Percentiles rank a stretch among this genome's conserved stretches.
These are phyloP conservation scores for Entomortierella chlamydospora DNA, from an alignment of 192 early-diverging fungal genomes.

Conservation along the genomic window DNA sequence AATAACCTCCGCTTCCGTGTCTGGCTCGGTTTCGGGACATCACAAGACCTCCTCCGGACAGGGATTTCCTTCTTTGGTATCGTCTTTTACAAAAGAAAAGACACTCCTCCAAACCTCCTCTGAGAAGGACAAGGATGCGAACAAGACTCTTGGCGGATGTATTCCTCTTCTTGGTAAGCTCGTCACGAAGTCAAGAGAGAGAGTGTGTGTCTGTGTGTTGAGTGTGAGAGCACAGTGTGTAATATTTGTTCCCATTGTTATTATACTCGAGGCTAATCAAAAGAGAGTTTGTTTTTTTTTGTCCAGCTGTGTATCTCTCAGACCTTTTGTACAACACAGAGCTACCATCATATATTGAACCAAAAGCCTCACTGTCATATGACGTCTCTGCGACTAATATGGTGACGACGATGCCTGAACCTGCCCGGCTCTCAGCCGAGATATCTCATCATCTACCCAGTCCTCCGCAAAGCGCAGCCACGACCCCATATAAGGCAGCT, in stretches of 20 bases:
- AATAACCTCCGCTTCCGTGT: not conserved
- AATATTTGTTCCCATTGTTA: no score
- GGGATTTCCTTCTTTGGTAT: slow-evolving; percentile 25
- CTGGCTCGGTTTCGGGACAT: not conserved
- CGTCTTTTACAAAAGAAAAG: slow-evolving; percentile 14
- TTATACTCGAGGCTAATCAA: no score
- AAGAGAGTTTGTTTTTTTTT: not conserved
- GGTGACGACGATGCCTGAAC: no score
- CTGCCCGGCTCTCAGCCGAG: no score
- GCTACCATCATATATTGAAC: slow-evolving; percentile 61
- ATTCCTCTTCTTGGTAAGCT: slow-evolving; percentile 68
- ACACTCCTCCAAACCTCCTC: not conserved
- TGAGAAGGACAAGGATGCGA: slow-evolving; percentile 25
- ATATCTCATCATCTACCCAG: not conserved
- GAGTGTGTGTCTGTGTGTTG: no score
- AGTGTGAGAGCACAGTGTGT: no score
- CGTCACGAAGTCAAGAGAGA: no score
- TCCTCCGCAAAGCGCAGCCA: slow-evolving; percentile 3
- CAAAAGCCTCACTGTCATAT: slow-evolving; percentile 6
- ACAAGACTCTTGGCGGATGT: slow-evolving; percentile 51
- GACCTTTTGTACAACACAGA: slow-evolving; percentile 70
- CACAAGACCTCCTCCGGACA: slow-evolving; percentile 48
- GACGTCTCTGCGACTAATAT: no score
- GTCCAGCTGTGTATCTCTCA: slow-evolving; percentile 64
- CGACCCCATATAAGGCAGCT: not conserved